phyloP scores from a whole-genome alignment of 495 filamentous ascomycete genomes.

The Tricharina praecox region DNA sequence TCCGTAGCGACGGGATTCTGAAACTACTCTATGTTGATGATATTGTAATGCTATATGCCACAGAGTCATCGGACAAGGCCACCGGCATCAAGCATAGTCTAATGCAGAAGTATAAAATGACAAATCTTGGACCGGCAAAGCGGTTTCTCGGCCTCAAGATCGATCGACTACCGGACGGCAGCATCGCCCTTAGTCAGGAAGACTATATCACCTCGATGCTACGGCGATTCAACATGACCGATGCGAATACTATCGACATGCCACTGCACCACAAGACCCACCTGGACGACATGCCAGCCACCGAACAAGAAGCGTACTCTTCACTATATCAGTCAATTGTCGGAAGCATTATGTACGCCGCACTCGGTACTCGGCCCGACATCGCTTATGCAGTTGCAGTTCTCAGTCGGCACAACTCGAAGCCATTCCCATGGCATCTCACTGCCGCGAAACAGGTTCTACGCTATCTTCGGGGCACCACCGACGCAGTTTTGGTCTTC shows the following conservation, averaged over 20 bases:
- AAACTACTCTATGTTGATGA: constrained; percentile 3
- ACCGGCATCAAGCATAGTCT: constrained; percentile 3
- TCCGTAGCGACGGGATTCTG: neutral
- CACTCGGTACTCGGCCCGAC: constrained; percentile 19
- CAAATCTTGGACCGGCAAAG: constrained; percentile 2
- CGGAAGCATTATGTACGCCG: constrained; percentile 22
- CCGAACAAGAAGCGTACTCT: neutral
- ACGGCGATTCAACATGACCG: neutral
- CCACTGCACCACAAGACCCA: neutral
- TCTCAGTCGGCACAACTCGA: constrained; percentile 1
- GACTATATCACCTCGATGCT: constrained; percentile 1
- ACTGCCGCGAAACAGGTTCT: constrained; percentile 8
- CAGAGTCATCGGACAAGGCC: neutral
- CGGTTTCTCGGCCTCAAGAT: constrained; percentile 8
- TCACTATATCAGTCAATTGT: constrained; percentile 15
- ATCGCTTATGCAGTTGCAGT: constrained; percentile 13
- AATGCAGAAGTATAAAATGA: constrained; percentile 4
- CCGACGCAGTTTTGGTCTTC: neutral
- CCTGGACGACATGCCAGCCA: neutral
- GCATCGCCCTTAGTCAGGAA: neutral
- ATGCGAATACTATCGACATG: neutral
- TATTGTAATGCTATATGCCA: constrained; percentile 5
- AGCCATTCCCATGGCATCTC: neutral
- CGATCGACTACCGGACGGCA: neutral
- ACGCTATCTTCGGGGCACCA: constrained; percentile 11